Percentiles rank a stretch among this genome's conserved stretches.
These are phyloP conservation scores for Quercus glauca DNA, from an alignment of 306 rosid species.

Conservation along the genomic window DNA sequence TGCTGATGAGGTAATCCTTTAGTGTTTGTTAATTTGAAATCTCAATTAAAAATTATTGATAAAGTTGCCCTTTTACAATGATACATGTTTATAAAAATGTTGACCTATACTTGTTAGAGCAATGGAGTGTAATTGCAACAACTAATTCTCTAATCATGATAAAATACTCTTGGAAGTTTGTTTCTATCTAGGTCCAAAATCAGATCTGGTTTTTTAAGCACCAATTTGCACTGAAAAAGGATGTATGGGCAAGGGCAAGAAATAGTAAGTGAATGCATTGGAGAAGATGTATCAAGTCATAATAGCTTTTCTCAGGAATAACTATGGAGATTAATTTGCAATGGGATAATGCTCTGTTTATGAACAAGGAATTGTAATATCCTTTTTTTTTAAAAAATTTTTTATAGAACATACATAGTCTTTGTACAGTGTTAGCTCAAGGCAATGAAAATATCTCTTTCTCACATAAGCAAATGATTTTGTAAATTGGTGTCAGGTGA, in stretches of 20 bases:
- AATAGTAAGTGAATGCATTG: too few relatives aligned
- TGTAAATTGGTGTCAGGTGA: constrained; percentile 49
- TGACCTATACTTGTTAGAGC: not conserved
- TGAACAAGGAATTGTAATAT: not conserved
- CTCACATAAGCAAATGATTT: not conserved
- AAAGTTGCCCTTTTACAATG: not conserved
- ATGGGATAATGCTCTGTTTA: not conserved
- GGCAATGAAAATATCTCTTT: not conserved
- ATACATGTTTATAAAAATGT: not conserved
- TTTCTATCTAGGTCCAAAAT: not conserved
- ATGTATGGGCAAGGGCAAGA: not conserved
- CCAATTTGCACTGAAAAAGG: not conserved
- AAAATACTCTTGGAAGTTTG: too few relatives aligned
- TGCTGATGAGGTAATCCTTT: constrained; percentile 59
- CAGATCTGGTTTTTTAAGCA: too few relatives aligned
- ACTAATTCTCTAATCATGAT: not conserved
- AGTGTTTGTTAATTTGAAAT: not conserved
- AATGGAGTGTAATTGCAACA: not conserved
- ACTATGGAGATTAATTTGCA: not conserved
- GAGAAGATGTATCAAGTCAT: not conserved
- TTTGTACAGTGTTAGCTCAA: not conserved
- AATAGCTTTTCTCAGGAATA: not conserved
- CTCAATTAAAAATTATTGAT: not conserved
- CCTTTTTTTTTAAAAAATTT: not conserved
- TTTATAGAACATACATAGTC: not conserved